Base-by-base conservation (phyloP, 805 yeast genomes). In the Candida ovalis region DNA sequence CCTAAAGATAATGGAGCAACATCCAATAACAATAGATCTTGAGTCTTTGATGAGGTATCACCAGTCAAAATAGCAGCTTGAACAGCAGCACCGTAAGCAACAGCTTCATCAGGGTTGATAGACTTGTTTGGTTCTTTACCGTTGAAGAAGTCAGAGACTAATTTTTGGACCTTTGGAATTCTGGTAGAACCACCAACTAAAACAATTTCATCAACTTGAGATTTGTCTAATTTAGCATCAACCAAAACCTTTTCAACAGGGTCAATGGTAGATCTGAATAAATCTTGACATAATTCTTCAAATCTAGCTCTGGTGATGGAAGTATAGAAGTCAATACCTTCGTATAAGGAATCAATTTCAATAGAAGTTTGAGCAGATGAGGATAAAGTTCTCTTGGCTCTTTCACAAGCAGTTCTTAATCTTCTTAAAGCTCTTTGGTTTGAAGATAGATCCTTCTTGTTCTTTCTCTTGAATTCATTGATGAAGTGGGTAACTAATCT, bases 51-150 rank as follows among this genome's bases (percentile, higher is more conserved):
- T 36, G 97, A 88, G 60, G 91, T 84, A 75, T 90, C 96, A 76
- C 97, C 97, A 50, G 96, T 82, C 69, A 90, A 81, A 69, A 90
- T 90, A 61, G 97, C 97, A 59, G 96, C 97, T 80, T 90, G 97
- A 60, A 90, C 97, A 58, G 97, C 97, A 59, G 97, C 97, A 85
- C 97, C 97, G 77, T 90, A 90, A 65, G 97, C 97, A 73, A 90
- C 97, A 66, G 97, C 97, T 78, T 90, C 97, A 79, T 90, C 97
- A 63, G 97, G 97, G 84, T 90, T 90, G 73, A 90, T 90, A 47
- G 96, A 88, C 76, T 84, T 87, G 80, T 88, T 88, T 73, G 95
- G 96, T 76, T 90, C 96, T 79, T 90, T 91, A 70, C 97, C 97
- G 74, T 90, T 87, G 81, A 91, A 90, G 84, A 83, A 90, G 74